Evolutionary conservation across 257 asterid genomes (phyloP), one percentile per base, ranked within the genome.

Genomic region (Parsonsia alboflavescens): DNA sequence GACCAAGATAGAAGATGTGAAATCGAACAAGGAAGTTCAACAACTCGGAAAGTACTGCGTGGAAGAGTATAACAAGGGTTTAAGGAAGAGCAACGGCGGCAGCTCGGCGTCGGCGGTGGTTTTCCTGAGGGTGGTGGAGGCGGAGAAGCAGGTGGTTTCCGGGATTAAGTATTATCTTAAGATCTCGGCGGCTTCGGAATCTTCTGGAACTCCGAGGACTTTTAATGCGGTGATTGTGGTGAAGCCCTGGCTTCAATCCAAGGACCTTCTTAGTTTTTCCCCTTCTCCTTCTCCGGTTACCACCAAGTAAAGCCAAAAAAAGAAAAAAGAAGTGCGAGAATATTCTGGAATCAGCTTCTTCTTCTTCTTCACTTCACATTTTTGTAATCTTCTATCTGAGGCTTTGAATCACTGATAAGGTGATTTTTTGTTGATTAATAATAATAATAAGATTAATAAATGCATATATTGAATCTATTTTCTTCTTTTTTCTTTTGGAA

Each of bases 141-240:
- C 93, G 0, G 85, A 90, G 85, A 80, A 80, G 24, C 97, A 92
- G 82, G 97, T 92, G 50, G 96, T 92, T 28, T 69, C 96, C 26
- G 96, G 96, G 10, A 75, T 87, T 53, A 92, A 90, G 44, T 90
- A 90, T 73, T 87, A 88, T 73, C 87, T 92, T 57, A 84, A 77
- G 77, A 86, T 92, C 81, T 72, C 84, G 0, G 91, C 93, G 24
- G 72, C 74, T 26, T 74, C 74, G 26, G 16, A 72, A 0, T 61
- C 72, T 22, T 24, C 57, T n/a, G 80, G 79, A 0, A 10, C 45
- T n/a, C 73, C 82, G 5, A 58, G 44, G 77, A 78, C 44, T 11
- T 91, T 76, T 39, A 81, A 88, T 26, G 94, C 96, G 17, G 84
- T 82, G 54, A 85, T 91, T 65, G 82, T 83, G 26, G 91, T 89